Conservation (phyloP, 148 eudicot genomes). For the Nyssa sinensis region DNA sequence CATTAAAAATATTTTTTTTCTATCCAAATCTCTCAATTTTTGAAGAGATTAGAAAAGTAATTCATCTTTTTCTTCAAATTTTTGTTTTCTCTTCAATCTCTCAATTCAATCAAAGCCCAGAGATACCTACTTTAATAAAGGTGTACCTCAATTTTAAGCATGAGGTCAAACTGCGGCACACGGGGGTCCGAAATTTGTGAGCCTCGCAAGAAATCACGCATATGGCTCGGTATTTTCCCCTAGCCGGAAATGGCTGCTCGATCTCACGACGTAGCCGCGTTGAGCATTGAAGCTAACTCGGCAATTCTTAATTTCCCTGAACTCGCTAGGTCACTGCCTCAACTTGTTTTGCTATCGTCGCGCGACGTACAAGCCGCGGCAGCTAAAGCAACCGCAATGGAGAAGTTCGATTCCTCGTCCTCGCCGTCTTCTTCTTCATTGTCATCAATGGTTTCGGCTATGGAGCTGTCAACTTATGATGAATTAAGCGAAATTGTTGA, state of each 20-base stretch:
- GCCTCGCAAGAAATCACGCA: slow-evolving; percentile 73
- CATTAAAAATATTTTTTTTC: no score
- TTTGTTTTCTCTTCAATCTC: no score
- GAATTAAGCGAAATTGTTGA: slow-evolving; percentile 69
- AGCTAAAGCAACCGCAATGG: slow-evolving; percentile 78
- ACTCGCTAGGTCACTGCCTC: slow-evolving; percentile 53
- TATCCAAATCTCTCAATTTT: no score
- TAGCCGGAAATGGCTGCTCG: slow-evolving; percentile 90
- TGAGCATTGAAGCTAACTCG: slow-evolving; percentile 63
- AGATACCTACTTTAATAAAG: no score
- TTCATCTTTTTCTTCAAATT: no score
- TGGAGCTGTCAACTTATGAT: slow-evolving; percentile 37
- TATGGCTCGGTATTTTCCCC: slow-evolving; percentile 84
- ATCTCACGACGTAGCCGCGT: slow-evolving; percentile 81
- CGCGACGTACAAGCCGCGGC: slow-evolving; percentile 88
- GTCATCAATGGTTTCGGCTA: slow-evolving; percentile 26
- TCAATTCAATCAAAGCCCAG: no score
- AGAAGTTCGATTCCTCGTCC: slow-evolving; percentile 35
- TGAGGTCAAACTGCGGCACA: slow-evolving; percentile 78
- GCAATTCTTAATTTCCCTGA: slow-evolving; percentile 86
- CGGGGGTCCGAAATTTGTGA: slow-evolving; percentile 91
- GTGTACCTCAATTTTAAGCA: no score
- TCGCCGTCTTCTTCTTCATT: slow-evolving; percentile 26
- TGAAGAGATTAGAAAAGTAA: no score
- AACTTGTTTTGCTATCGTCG: slow-evolving; percentile 54